These are phyloP conservation scores for Hydnum rufescens DNA, from an alignment of 768 basidiomycete species.

Conservation along the genomic window DNA sequence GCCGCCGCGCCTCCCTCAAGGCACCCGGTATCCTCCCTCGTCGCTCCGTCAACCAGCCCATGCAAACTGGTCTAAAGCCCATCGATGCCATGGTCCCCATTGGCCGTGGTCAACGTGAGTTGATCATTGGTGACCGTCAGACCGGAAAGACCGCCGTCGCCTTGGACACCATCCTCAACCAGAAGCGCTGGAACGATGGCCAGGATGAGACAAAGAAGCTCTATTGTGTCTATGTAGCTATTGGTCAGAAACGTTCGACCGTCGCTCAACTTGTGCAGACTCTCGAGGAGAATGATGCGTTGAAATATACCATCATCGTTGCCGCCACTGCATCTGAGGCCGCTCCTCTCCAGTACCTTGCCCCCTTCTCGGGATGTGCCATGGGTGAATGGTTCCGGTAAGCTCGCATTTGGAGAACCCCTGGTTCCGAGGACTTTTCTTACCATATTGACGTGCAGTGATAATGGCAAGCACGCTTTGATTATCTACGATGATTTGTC, in stretches of 20 bases:
- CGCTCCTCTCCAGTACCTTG: slow-evolving; percentile 96
- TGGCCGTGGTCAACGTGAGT: slow-evolving; percentile 99
- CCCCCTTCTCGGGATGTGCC: slow-evolving; percentile 98
- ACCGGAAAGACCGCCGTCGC: slow-evolving; percentile 99
- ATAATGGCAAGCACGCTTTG: slow-evolving; percentile 94
- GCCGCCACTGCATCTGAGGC: slow-evolving; percentile 99
- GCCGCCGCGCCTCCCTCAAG: slow-evolving; percentile 94
- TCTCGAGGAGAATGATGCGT: slow-evolving; percentile 97
- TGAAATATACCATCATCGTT: slow-evolving; percentile 99
- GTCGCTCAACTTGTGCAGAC: slow-evolving; percentile 99
- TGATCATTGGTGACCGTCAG: slow-evolving; percentile 99
- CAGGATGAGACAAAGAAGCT: slow-evolving; percentile 94
- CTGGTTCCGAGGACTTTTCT: background rate
- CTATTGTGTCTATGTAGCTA: slow-evolving; percentile 99
- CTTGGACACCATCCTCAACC: slow-evolving; percentile 99
- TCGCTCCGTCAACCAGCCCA: slow-evolving; percentile 99
- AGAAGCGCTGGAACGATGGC: slow-evolving; percentile 99
- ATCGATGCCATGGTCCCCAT: slow-evolving; percentile 99
- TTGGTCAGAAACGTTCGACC: slow-evolving; percentile 99
- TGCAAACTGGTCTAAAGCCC: slow-evolving; percentile 99
- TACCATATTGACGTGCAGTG: background rate
- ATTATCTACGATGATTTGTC: slow-evolving; percentile 99
- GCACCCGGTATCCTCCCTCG: slow-evolving; percentile 98
- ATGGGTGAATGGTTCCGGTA: slow-evolving; percentile 99
- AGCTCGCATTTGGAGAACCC: background rate